These are phyloP conservation scores for Orobanche coerulescens DNA, from an alignment of 257 asterid genomes.

Conservation along the genomic window DNA sequence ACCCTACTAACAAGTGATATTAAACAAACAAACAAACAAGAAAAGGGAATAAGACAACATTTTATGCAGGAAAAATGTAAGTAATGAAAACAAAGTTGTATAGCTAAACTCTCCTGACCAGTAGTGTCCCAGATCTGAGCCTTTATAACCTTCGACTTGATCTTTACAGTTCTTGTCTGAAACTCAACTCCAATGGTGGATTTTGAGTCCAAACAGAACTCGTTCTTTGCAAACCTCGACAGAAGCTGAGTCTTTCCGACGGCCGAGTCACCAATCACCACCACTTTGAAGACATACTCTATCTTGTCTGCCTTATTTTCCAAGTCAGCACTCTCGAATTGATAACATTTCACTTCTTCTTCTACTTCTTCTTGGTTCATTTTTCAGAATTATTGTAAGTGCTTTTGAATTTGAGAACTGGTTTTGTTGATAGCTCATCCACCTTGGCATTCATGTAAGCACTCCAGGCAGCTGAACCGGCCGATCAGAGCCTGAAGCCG, in stretches of 20 bases:
- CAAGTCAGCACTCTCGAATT: constrained; percentile 7
- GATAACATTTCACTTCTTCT: constrained; percentile 36
- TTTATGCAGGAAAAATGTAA: not conserved
- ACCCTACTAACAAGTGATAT: too few species aligned
- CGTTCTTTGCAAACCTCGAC: constrained; percentile 66
- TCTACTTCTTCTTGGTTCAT: constrained; percentile 29
- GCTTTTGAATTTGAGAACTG: not conserved
- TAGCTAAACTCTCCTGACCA: constrained; percentile 76
- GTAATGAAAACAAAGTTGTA: too few species aligned
- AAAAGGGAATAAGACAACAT: not conserved
- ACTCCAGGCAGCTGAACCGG: too few species aligned
- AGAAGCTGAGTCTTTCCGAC: constrained; percentile 76
- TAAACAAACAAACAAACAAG: too few species aligned
- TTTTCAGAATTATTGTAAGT: not conserved
- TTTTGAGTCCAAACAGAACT: constrained; percentile 63
- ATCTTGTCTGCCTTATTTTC: constrained; percentile 32
- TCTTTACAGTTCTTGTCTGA: constrained; percentile 52
- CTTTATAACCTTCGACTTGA: constrained; percentile 57
- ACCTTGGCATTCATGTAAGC: too few species aligned
- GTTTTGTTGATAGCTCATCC: too few species aligned
- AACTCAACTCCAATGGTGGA: constrained; percentile 83
- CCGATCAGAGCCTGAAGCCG: too few species aligned
- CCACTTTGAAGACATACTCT: constrained; percentile 69
- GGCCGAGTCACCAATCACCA: constrained; percentile 78
- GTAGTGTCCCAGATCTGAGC: constrained; percentile 98